These are phyloP conservation scores for Fusarium mangiferae DNA, from an alignment of 2,329 filamentous ascomycete genomes.

Conservation along the genomic window DNA sequence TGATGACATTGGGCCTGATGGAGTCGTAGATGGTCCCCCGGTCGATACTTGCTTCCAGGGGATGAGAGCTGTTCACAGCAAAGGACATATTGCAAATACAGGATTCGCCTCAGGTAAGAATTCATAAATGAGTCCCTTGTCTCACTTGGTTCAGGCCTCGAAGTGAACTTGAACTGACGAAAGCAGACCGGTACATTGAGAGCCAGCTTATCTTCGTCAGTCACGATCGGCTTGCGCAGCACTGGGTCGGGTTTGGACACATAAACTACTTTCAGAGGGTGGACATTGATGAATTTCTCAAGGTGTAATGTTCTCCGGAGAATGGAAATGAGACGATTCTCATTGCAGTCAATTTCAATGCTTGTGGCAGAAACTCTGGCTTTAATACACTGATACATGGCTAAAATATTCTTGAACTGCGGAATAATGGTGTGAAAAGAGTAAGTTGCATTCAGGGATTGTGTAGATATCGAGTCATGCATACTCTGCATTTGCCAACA, in stretches of 20 bases:
- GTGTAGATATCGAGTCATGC: too few relatives aligned
- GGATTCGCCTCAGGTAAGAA: constrained; percentile 76
- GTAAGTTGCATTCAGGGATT: too few relatives aligned
- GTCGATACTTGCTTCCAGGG: constrained; percentile 77
- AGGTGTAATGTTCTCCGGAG: neutral
- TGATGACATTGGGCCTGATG: constrained; percentile 76
- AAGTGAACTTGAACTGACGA: neutral
- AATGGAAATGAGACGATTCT: neutral
- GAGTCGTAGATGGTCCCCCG: constrained; percentile 69
- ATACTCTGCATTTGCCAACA: fast-evolving
- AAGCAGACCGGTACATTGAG: constrained; percentile 76
- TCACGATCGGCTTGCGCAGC: constrained; percentile 80
- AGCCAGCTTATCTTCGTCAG: constrained; percentile 83
- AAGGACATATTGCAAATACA: constrained; percentile 79
- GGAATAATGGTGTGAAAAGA: neutral
- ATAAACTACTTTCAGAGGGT: constrained; percentile 71
- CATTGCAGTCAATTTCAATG: fast-evolving
- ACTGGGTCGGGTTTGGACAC: constrained; percentile 75
- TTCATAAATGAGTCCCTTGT: neutral
- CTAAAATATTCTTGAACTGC: neutral
- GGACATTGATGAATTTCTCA: constrained; percentile 64
- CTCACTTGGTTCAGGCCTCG: fast-evolving
- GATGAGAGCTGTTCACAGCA: constrained; percentile 76
- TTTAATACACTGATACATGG: too few relatives aligned
- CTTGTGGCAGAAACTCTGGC: fast-evolving